Base-by-base conservation (phyloP, 2,329 filamentous ascomycete species). In the Berkeleyomyces rouxiae region DNA sequence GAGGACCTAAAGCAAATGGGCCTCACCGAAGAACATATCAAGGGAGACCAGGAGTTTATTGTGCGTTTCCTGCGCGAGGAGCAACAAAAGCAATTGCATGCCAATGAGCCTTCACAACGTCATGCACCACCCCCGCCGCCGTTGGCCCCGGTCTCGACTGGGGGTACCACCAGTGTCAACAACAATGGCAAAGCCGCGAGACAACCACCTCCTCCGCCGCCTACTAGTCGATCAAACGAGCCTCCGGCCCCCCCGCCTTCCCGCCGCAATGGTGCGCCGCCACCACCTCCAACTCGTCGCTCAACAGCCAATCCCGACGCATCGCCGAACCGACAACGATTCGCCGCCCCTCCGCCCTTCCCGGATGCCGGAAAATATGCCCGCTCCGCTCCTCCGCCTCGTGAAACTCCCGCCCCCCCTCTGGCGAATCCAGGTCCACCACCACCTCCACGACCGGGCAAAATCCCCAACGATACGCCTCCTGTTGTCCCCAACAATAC, bases 351-450 rank as follows among this genome's bases (percentile, higher is more conserved):
- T 55, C 93, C 93, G 42, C 88, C 92, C 2, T 75, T 97, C 65
- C 83, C 89, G 62, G 91, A 96, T 72, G 93, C 93, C 64, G 93
- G 93, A 44, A 95, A 89, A 73, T 93, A 83, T 70, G 90, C 87
- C 3, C 79, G 85, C 74, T 80, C 72, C 16, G 55, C 62, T 7
- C 63, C 57, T 3, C 64, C 64, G 5, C 64, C 64, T 31, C 66
- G 63, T 16, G 44, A 46, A n/a, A 42, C 57, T n/a, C 31, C 57
- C 1, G 57, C 58, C 13, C 33, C 61, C 10, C 61, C 59, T 31
- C 23, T 65, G n/a, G 63, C 63, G 7, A 51, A 65, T 23, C 61
- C 63, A 40, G 63, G 63, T 13, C 63, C 63, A 4, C 63, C 63
- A 11, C 63, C 63, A 9, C 63, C 63, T 39, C 63, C 63, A 31